phyloP scores from a whole-genome alignment of 768 basidiomycete species.

The Termitomyces sp. region DNA sequence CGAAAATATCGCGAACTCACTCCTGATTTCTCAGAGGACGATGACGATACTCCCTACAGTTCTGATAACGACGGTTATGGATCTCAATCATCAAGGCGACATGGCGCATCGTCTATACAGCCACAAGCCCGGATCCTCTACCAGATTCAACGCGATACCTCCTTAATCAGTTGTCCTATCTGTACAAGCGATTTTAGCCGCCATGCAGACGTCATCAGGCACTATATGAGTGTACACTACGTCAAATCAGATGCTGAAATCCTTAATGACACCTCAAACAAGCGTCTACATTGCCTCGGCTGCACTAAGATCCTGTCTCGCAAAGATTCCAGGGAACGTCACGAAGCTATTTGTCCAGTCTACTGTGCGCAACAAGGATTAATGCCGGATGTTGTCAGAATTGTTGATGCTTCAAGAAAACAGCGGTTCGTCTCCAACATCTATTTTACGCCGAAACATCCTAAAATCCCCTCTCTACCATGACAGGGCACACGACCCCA shows the following conservation, averaged over 20 bases:
- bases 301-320: constrained; percentile 11
- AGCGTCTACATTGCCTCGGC: constrained; percentile 7
- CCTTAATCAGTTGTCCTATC: constrained; percentile 1
- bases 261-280: constrained; percentile 4
- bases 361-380: not conserved
- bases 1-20: not conserved
- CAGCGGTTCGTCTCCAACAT: not conserved
- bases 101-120: not conserved
- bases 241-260: constrained; percentile 5
- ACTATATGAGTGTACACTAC: constrained; percentile 4
- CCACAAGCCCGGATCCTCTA: constrained; percentile 1
- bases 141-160: constrained; percentile 3
- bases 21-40: not conserved
- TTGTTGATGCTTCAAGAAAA: not conserved
- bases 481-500: not conserved
- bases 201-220: constrained; percentile 9
- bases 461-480: not conserved
- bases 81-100: not conserved
- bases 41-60: not conserved
- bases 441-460: not conserved
- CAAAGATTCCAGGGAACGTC: constrained; percentile 10
- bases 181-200: constrained; percentile 3
- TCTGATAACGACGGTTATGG: not conserved
- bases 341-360: constrained; percentile 5
- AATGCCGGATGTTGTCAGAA: not conserved